Percentiles rank a stretch among this genome's conserved stretches.
phyloP scores from a whole-genome alignment of 495 filamentous ascomycete genomes.

The Rhypophila decipiens region DNA sequence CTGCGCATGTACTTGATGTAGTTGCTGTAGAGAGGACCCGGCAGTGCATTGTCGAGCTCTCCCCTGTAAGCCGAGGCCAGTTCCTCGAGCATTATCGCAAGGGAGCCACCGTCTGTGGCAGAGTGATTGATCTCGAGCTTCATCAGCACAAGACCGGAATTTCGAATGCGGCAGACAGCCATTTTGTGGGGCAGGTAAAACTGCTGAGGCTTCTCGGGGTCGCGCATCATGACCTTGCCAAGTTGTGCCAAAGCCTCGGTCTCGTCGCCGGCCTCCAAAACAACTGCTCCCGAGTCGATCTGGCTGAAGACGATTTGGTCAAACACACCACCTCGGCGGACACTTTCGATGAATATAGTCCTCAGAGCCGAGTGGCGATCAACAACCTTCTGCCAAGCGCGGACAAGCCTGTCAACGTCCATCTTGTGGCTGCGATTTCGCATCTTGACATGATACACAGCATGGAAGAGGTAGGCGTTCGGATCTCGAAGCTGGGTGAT shows the following conservation, averaged over 20 bases:
- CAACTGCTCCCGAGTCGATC: constrained; percentile 5
- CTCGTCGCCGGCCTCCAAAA: constrained; percentile 7
- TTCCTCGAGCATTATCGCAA: constrained; percentile 28
- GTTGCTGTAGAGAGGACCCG: constrained; percentile 46
- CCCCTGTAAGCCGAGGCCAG: constrained; percentile 39
- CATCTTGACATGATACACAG: constrained; percentile 14
- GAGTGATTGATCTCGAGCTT: constrained; percentile 22
- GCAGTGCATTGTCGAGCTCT: constrained; percentile 11
- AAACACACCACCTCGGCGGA: constrained; percentile 10
- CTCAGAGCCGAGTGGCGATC: constrained; percentile 42
- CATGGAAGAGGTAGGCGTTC: constrained; percentile 37
- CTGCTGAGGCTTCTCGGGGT: constrained; percentile 2
- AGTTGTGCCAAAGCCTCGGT: constrained; percentile 8
- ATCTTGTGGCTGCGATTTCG: neutral
- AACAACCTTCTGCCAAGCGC: constrained; percentile 50
- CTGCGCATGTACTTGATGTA: constrained; percentile 44
- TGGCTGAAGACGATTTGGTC: constrained; percentile 19
- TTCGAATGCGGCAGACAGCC: constrained; percentile 14
- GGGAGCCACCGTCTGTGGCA: constrained; percentile 24
- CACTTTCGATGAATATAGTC: constrained; percentile 26
- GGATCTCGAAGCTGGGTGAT: constrained; percentile 42
- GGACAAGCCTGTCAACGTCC: neutral
- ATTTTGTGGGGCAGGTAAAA: constrained; percentile 23
- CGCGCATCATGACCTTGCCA: constrained; percentile 1
- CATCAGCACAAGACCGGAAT: constrained; percentile 10